These are phyloP conservation scores for Chlamydomonas applanata DNA, from an alignment of 139 green algal genomes.

Conservation along the genomic window DNA sequence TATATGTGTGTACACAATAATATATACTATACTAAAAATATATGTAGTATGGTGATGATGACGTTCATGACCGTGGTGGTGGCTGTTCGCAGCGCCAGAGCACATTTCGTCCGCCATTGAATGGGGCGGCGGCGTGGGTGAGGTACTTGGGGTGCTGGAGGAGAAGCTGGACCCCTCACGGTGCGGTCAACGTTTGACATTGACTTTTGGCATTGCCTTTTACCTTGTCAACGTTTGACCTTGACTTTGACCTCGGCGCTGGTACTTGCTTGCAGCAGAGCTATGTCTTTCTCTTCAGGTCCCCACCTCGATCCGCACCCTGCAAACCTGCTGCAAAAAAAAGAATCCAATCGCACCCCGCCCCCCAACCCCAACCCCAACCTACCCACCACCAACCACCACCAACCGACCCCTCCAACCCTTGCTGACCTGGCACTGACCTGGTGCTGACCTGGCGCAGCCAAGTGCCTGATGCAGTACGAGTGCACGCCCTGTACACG, in stretches of 20 bases:
- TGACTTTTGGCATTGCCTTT: background rate
- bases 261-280: too few species aligned
- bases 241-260: background rate
- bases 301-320: too few species aligned
- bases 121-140: constrained; percentile 26
- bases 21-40: too few species aligned
- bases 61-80: too few species aligned
- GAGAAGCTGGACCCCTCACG: constrained; percentile 39
- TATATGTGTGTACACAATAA: too few species aligned
- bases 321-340: too few species aligned
- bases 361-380: too few species aligned
- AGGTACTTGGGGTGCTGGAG: constrained; percentile 34
- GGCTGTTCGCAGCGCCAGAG: background rate
- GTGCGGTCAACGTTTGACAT: background rate
- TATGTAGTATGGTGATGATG: too few species aligned
- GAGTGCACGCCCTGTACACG: constrained; percentile 26
- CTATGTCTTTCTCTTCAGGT: too few species aligned
- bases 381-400: too few species aligned
- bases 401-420: too few species aligned
- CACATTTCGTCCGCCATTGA: constrained; percentile 17
- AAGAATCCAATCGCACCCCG: too few species aligned
- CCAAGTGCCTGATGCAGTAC: background rate
- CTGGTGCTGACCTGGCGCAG: background rate
- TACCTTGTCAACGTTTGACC: background rate
- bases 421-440: background rate